Evolutionary conservation across 345 rosid species (phyloP).

Genomic region (Syzygium jambos): DNA sequence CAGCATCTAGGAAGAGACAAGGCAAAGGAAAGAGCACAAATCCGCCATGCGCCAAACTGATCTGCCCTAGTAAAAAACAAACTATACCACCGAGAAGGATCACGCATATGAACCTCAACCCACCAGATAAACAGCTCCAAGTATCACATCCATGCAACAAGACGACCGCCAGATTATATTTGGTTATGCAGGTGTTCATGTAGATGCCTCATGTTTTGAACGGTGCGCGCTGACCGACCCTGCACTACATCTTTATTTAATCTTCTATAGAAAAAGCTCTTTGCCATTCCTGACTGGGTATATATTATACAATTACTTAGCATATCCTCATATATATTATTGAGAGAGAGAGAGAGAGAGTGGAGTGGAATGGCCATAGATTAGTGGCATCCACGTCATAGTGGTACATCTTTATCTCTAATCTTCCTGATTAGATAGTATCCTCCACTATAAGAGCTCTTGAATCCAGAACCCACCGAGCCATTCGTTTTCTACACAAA

Average conservation of each 20-base stretch:
- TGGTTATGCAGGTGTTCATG: neutral
- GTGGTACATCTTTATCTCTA: neutral
- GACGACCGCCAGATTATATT: neutral
- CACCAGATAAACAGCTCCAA: neutral
- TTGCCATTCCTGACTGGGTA: neutral
- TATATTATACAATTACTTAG: neutral
- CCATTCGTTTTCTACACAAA: neutral
- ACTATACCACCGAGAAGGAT: neutral
- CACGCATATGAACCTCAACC: neutral
- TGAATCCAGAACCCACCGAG: neutral
- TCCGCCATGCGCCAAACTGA: neutral
- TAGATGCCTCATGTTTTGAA: neutral
- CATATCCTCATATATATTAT: neutral
- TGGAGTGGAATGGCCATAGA: constrained; percentile 47
- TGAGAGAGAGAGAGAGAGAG: neutral
- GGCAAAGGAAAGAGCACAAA: neutral
- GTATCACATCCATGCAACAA: neutral
- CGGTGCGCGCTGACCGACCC: neutral
- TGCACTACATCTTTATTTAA: neutral
- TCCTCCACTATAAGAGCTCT: constrained; percentile 9
- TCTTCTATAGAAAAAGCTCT: neutral
- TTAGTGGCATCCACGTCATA: constrained; percentile 56
- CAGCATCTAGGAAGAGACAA: neutral
- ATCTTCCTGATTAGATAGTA: neutral
- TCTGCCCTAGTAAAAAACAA: neutral